Percentiles rank a stretch among this genome's conserved stretches.
Conservation (phyloP, 257 asterid species). For the Plantago major region DNA sequence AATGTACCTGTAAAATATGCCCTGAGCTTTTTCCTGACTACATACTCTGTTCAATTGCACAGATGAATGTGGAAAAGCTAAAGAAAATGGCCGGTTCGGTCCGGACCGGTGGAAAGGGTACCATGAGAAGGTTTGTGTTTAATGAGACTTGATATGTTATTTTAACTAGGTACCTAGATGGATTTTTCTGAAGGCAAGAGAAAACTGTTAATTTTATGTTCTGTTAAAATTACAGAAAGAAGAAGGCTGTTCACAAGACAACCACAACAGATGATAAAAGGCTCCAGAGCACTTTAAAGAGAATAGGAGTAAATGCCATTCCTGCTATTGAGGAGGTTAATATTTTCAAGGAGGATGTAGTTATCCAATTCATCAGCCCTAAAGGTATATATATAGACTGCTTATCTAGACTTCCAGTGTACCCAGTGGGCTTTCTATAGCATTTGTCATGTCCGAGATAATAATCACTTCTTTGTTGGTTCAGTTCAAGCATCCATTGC, state of each 20-base stretch:
- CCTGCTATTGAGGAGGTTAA: constrained; percentile 79
- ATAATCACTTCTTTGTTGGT: background rate
- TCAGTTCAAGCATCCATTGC: constrained; percentile 82
- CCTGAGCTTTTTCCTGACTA: background rate
- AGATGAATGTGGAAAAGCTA: constrained; percentile 82
- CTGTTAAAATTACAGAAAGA: constrained; percentile 46
- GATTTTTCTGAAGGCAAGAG: too few species aligned
- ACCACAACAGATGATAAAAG: constrained; percentile 74
- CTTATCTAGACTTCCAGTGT: background rate
- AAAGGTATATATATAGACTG: constrained; percentile 42
- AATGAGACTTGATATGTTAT: background rate
- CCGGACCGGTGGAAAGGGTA: constrained; percentile 81
- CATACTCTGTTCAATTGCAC: constrained; percentile 14
- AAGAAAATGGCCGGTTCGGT: constrained; percentile 77
- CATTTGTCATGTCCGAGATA: too few species aligned
- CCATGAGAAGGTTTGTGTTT: constrained; percentile 53
- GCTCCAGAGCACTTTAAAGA: constrained; percentile 74
- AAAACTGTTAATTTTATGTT: background rate
- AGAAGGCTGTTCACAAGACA: constrained; percentile 80
- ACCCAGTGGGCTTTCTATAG: too few species aligned
- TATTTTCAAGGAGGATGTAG: constrained; percentile 76
- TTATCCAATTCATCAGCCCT: constrained; percentile 59
- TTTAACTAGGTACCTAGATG: too few species aligned
- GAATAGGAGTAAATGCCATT: constrained; percentile 72
- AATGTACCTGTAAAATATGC: background rate